phyloP scores from a whole-genome alignment of 2,329 filamentous ascomycete genomes.

The Trichoderma citrinoviride region DNA sequence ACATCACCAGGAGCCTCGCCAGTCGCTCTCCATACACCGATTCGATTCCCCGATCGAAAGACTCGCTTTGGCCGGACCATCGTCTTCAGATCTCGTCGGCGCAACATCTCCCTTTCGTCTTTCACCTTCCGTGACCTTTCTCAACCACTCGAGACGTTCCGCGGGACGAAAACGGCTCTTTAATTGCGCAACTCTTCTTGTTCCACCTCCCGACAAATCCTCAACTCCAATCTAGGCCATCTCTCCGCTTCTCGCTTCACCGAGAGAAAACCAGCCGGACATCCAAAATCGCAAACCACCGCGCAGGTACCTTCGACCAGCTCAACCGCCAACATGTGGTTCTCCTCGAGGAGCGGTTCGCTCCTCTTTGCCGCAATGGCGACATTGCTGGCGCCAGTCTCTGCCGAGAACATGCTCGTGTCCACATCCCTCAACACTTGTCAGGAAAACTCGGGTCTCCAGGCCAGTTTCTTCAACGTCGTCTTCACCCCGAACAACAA shows the following conservation, averaged over 20 bases:
- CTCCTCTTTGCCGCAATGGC: constrained; percentile 42
- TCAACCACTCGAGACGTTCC: constrained; percentile 14
- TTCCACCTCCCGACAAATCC: background rate
- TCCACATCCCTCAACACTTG: constrained; percentile 84
- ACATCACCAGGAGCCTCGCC: background rate
- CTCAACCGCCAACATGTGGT: constrained; percentile 9
- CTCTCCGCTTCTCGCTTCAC: background rate
- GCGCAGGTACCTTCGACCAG: too few relatives aligned
- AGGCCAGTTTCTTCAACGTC: constrained; percentile 85
- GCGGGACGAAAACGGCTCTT: constrained; percentile 20
- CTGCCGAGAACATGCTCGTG: constrained; percentile 60
- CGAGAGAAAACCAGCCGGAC: background rate
- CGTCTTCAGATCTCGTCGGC: background rate
- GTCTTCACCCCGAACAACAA: constrained; percentile 73
- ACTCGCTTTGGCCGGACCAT: constrained; percentile 16
- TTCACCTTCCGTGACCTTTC: background rate
- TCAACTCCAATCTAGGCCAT: background rate
- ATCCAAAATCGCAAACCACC: background rate
- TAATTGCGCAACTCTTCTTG: background rate
- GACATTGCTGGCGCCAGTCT: constrained; percentile 44
- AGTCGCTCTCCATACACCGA: background rate
- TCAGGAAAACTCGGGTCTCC: constrained; percentile 80
- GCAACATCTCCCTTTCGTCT: background rate
- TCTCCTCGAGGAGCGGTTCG: constrained; percentile 11
- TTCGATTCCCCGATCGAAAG: background rate